Base-by-base conservation (phyloP, 345 rosid genomes). In the Linum lewisii region DNA sequence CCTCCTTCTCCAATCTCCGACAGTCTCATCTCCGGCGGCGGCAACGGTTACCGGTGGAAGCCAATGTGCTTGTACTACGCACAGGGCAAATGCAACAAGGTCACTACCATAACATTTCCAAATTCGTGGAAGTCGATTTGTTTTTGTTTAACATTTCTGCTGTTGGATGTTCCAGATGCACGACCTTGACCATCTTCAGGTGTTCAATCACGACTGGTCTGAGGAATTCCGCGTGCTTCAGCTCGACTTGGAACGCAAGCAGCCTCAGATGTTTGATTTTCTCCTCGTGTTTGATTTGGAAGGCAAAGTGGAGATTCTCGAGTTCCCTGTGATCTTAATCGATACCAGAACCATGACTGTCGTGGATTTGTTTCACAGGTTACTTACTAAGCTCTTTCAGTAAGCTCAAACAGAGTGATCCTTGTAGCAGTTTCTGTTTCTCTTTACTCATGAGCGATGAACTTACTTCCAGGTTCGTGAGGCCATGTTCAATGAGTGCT, bases 301-400 rank as follows among this genome's bases (percentile, higher is more conserved):
- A 66, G 93, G 96, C 58, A 92, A 84, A 76, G 90, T 84, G 49
- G 89, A 92, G 82, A 86, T 84, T 70, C 95, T 92, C 51, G 98
- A 92, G 77, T 92, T 86, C 68, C 91, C 95, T 24, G 93, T 88
- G 22, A 68, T 92, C 59, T 65, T 92, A 22, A 64, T 92, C 23
- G 89, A 88, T 74, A 82, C 93, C 32, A 84, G 65, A 75, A 78
- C 95, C 36, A 71, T 84, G 81, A 57, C 53, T 23, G 67, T 82
- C 21, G 79, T 86, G 9, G 93, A 83, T 74, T 80, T 88, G 59
- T 92, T 92, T 73, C 98, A 92, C 87, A 86, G 93, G 98, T 88
- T 71, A 24, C 16, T 13, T 7, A 20, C 18, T 55, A 23, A n/a
- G 7, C 25, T 24, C 36, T 55, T 55, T 14, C 26, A 23, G 3